Evolutionary conservation across 75 land plant species (phyloP).

Genomic region (Pinus tabuliformis): DNA sequence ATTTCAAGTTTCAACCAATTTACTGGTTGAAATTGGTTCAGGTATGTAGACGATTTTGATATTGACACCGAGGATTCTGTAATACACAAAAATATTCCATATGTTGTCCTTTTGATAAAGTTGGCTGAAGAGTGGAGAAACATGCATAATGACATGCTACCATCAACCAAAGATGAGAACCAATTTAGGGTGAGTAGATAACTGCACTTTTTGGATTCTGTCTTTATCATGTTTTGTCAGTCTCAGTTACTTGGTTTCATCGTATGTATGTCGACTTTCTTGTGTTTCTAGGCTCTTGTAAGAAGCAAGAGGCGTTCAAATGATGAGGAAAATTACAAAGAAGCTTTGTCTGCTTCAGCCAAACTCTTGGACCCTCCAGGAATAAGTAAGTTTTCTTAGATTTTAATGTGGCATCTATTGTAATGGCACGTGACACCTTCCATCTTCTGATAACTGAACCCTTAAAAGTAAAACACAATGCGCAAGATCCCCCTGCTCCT

Average conservation of each 20-base stretch:
- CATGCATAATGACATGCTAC: constrained; percentile 66
- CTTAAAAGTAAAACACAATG: too few species aligned
- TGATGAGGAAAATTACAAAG: constrained; percentile 96
- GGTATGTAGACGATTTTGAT: constrained; percentile 81
- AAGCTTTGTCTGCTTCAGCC: constrained; percentile 81
- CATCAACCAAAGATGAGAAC: constrained; percentile 69
- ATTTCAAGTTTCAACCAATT: neutral
- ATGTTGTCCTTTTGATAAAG: constrained; percentile 84
- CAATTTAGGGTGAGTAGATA: constrained; percentile 64
- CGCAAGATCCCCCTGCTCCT: too few species aligned
- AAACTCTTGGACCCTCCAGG: constrained; percentile 70
- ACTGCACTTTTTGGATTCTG: neutral
- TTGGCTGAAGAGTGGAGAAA: constrained; percentile 81
- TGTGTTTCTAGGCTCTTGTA: constrained; percentile 40
- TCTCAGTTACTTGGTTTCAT: neutral
- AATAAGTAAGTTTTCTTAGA: constrained; percentile 54
- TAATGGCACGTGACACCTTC: neutral
- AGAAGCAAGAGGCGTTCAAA: constrained; percentile 48
- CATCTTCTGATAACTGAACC: neutral
- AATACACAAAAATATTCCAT: constrained; percentile 91
- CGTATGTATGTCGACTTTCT: neutral
- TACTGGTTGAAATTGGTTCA: constrained; percentile 14
- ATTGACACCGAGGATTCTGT: constrained; percentile 64
- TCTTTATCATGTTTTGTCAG: neutral
- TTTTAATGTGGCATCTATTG: neutral